A percentile compares a stretch with the other conserved stretches of the same genome.
phyloP scores from a whole-genome alignment of 2,329 filamentous ascomycete species.

The Stagonosporopsis cucurbitacearum region DNA sequence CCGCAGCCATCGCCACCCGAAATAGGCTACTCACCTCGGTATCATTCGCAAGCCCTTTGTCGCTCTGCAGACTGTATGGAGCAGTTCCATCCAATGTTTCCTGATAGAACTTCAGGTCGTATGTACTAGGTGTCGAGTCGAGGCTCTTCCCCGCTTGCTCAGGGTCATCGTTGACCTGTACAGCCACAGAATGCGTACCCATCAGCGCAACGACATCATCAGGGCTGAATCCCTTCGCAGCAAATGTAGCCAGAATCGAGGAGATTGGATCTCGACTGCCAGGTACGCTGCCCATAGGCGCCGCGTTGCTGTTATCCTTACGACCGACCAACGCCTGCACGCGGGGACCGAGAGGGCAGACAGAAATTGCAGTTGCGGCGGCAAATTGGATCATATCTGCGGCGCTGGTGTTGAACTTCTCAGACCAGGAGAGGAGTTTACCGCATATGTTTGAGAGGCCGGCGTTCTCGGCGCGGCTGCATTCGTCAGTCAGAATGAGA shows the following conservation, averaged over 20 bases:
- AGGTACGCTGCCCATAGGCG: conserved; percentile 23
- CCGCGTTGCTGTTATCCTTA: conserved; percentile 25
- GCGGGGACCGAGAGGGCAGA: conserved; percentile 32
- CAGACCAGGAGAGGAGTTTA: conserved; percentile 47
- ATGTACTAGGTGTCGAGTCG: conserved; percentile 38
- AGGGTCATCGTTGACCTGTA: conserved; percentile 36
- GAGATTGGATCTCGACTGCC: conserved; percentile 23
- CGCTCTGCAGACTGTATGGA: conserved; percentile 34
- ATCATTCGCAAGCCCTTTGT: conserved; percentile 29
- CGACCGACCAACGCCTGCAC: conserved; percentile 32
- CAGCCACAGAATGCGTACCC: conserved; percentile 39
- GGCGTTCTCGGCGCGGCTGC: conserved; percentile 46
- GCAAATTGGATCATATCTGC: conserved; percentile 42
- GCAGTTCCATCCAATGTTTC: conserved; percentile 37
- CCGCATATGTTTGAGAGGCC: conserved; percentile 53
- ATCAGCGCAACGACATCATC: conserved; percentile 44
- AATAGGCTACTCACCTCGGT: conserved; percentile 17
- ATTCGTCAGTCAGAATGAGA: conserved; percentile 35
- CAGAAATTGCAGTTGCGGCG: conserved; percentile 29
- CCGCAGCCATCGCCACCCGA: fast-evolving
- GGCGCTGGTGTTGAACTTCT: conserved; percentile 44
- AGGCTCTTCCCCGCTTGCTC: conserved; percentile 30
- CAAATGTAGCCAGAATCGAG: conserved; percentile 32
- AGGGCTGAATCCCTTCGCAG: conserved; percentile 35
- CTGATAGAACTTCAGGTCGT: conserved; percentile 39